Conservation (phyloP, 768 basidiomycete genomes). For the Chalciporus chontae region DNA sequence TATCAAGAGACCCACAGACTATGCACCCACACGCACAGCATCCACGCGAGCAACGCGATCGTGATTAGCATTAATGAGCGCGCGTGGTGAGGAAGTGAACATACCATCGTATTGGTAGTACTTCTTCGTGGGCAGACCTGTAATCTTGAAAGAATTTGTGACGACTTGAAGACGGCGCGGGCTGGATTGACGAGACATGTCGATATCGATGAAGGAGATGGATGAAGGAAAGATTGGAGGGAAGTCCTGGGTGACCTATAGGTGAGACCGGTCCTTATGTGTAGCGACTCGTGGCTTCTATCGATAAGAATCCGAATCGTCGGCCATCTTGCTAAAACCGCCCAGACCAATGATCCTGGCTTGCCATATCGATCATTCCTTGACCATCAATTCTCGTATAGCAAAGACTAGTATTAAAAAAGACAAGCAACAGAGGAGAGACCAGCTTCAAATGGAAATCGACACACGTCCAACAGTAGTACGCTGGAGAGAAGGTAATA, state of each 20-base stretch:
- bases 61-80: neutral
- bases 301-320: constrained; percentile 10
- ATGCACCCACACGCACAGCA: neutral
- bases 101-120: constrained; percentile 35
- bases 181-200: constrained; percentile 21
- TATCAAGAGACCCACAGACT: constrained; percentile 26
- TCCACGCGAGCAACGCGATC: constrained; percentile 6
- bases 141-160: constrained; percentile 34
- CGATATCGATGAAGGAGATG: constrained; percentile 3
- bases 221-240: neutral
- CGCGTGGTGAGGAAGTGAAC: constrained; percentile 4
- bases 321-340: neutral
- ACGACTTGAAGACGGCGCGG: constrained; percentile 21
- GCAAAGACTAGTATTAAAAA: constrained; percentile 18
- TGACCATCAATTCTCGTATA: neutral
- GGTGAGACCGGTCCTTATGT: neutral
- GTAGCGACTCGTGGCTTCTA: neutral
- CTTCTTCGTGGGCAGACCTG: constrained; percentile 18
- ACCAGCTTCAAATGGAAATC: constrained; percentile 2
- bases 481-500: constrained; percentile 28
- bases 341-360: neutral
- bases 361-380: neutral
- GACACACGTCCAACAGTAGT: constrained; percentile 5
- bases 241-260: neutral
- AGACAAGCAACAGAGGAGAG: constrained; percentile 19